phyloP scores from a whole-genome alignment of 805 yeast genomes.

The Ogataea nitratoaversa region DNA sequence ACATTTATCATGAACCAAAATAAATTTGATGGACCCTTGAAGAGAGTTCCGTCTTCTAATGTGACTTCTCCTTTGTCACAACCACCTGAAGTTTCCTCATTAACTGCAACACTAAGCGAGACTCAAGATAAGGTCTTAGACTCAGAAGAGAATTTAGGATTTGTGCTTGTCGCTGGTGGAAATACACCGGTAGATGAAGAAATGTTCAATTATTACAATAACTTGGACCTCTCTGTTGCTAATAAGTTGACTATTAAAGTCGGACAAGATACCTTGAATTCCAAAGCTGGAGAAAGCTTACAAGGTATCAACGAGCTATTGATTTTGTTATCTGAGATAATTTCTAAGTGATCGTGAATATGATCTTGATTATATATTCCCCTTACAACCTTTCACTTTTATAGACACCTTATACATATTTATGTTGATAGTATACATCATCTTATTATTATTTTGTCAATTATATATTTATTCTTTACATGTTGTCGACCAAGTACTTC shows the following conservation, averaged over 20 bases:
- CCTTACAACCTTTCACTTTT: neutral
- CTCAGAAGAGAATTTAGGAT: conserved; percentile 29
- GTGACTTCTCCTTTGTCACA: conserved; percentile 15
- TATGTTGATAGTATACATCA: too few relatives aligned
- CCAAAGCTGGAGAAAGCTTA: conserved; percentile 57
- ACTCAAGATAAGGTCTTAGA: too few relatives aligned
- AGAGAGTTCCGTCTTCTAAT: conserved; percentile 20
- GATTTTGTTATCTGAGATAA: conserved; percentile 37
- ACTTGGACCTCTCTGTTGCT: conserved; percentile 34
- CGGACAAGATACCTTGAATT: conserved; percentile 33
- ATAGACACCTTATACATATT: too few relatives aligned
- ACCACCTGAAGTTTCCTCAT: conserved; percentile 7
- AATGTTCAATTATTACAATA: conserved; percentile 50
- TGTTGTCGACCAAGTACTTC: too few relatives aligned
- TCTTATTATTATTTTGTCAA: too few relatives aligned
- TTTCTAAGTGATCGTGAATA: neutral
- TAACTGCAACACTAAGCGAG: conserved; percentile 2
- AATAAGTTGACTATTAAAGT: conserved; percentile 58
- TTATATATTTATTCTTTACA: too few relatives aligned
- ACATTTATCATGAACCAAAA: conserved; percentile 42
- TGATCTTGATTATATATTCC: too few relatives aligned
- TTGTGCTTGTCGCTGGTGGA: conserved; percentile 60
- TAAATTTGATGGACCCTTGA: conserved; percentile 14
- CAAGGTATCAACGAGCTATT: conserved; percentile 69
- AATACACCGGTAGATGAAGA: conserved; percentile 68